These are phyloP conservation scores for Fragaria vesca DNA, from an alignment of 306 rosid species.

Conservation along the genomic window DNA sequence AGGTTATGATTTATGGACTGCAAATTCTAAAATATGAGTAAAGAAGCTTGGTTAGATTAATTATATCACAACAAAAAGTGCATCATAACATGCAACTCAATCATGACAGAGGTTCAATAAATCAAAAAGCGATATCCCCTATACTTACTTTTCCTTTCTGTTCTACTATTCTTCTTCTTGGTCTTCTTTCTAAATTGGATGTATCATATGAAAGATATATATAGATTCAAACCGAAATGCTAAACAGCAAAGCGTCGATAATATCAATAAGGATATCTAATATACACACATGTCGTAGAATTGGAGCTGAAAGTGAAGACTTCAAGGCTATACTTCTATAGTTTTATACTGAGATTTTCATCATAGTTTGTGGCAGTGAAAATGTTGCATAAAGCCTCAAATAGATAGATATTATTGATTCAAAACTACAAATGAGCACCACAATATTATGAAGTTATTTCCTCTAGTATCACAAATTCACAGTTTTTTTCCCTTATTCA, in stretches of 20 bases:
- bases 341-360: slow-evolving; percentile 25
- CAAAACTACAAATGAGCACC: slow-evolving; percentile 22
- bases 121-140: not conserved
- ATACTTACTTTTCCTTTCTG: not conserved
- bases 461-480: slow-evolving; percentile 23
- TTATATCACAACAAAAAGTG: not conserved
- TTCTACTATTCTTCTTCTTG: slow-evolving; percentile 3
- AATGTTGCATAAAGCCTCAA: slow-evolving; percentile 28
- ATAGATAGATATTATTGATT: slow-evolving; percentile 27
- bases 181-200: slow-evolving; percentile 1
- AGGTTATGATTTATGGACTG: not conserved
- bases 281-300: slow-evolving; percentile 21
- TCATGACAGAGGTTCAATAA: not conserved
- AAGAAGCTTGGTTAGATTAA: not conserved
- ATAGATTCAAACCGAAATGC: not conserved
- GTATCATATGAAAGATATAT: not conserved
- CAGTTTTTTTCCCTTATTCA: slow-evolving; percentile 28
- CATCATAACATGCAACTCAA: slow-evolving; percentile 5
- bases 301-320: slow-evolving; percentile 22
- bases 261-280: slow-evolving; percentile 20
- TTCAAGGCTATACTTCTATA: slow-evolving; percentile 31
- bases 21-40: slow-evolving; percentile 21
- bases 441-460: slow-evolving; percentile 33
- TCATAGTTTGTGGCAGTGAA: slow-evolving; percentile 21
- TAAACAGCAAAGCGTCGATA: slow-evolving; percentile 3